Conservation (phyloP, 1,284 basidiomycete species). For the Mycena sp. region DNA sequence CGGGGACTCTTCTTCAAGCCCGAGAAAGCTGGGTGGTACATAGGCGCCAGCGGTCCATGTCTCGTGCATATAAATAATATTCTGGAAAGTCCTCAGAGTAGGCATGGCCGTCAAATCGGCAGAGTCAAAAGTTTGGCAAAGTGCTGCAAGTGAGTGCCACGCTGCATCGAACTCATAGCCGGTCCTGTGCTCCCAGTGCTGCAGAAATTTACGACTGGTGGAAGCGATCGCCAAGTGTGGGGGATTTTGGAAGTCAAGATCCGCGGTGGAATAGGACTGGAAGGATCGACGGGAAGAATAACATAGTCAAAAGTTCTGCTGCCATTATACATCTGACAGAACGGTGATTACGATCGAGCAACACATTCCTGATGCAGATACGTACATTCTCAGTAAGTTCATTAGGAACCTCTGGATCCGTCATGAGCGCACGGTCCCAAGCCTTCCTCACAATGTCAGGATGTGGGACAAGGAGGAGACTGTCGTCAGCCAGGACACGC, state of each 20-base stretch:
- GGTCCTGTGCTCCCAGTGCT: background rate
- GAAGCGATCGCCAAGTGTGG: conserved; percentile 8
- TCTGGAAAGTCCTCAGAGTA: too few relatives aligned
- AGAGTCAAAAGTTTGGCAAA: background rate
- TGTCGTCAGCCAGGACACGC: background rate
- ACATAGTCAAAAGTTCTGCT: conserved; percentile 11
- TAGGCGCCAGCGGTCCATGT: background rate
- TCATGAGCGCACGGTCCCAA: background rate
- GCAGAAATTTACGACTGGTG: background rate
- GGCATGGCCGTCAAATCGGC: background rate
- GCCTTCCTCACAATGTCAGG: background rate
- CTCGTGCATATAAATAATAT: background rate
- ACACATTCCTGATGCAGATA: too few relatives aligned
- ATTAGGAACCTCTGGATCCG: background rate
- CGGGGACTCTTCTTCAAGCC: background rate
- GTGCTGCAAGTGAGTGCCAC: background rate
- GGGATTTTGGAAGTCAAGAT: background rate
- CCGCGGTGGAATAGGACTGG: background rate
- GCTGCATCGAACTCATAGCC: background rate
- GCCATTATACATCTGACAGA: conserved; percentile 12
- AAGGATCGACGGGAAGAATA: background rate
- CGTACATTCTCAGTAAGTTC: too few relatives aligned
- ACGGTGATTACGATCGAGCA: too few relatives aligned
- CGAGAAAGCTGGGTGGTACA: conserved; percentile 4
- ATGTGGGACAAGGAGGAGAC: background rate